Evolutionary conservation across 129 eudicot species (phyloP), one percentile per base, ranked within the genome.

Genomic region (Oenanthe sinensis): DNA sequence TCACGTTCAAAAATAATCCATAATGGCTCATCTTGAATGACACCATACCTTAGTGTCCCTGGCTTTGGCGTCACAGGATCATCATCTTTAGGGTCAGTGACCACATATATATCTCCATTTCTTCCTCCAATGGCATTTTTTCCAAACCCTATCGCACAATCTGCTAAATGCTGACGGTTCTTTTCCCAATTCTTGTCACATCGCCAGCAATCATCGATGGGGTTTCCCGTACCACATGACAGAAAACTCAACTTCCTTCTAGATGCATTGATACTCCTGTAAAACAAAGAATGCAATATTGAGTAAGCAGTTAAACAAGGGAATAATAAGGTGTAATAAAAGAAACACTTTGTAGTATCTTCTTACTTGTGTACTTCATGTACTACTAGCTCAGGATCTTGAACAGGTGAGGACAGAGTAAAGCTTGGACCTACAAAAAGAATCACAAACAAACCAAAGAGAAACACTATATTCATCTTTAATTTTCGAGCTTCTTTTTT

Each of bases 121-220:
- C 89, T 81, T 1, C 98, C 98, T 3, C 98, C 98, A 49, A 88
- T 80, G 48, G 98, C 98, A 55, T 87, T 77, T 70, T 89, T 88
- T 2, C 96, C 98, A 80, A 93, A 93, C 70, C 98, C 98, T 43
- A 93, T 93, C 11, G 92, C 92, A 36, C 98, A 93, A 10, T 93
- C 92, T 14, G 98, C 98, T 78, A 93, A 80, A 36, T 85, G 83
- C 55, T 90, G 88, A 50, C 96, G 96, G 55, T 90, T 90, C 48
- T 82, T 78, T 42, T 82, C 88, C 98, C 98, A 93, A 16, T 81
- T 72, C 22, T 82, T 79, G 86, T 93, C 98, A 73, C 98, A 93
- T 10, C 98, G 80, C 98, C 98, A 70, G 75, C 75, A 70, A 39
- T 70, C 75, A 39, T 70, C 75, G 5, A 70, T 70, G 14, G 75